These are phyloP conservation scores for Ogataea parapolymorpha DNA, from an alignment of 805 yeast species.

Conservation along the genomic window DNA sequence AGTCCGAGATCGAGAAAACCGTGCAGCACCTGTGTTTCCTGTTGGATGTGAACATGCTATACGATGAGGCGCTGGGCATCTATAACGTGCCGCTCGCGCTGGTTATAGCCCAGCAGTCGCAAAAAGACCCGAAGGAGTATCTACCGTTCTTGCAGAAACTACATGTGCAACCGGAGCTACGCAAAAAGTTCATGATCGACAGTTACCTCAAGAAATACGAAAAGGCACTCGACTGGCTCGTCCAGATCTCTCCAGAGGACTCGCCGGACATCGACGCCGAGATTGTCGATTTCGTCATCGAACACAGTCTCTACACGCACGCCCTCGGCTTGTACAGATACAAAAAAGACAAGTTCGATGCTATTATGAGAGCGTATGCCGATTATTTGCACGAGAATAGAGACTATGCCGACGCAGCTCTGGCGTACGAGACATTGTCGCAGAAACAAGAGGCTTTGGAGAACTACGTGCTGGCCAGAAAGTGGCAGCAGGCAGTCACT, in stretches of 20 bases:
- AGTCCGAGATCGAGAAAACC: conserved; percentile 51
- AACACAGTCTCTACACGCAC: conserved; percentile 63
- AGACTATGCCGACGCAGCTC: conserved; percentile 70
- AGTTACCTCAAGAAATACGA: conserved; percentile 64
- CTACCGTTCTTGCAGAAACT: conserved; percentile 84
- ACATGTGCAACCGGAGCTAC: conserved; percentile 60
- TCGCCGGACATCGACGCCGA: conserved; percentile 44
- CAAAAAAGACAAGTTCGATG: conserved; percentile 50
- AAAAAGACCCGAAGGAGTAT: conserved; percentile 96
- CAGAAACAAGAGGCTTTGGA: conserved; percentile 60
- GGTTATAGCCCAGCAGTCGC: conserved; percentile 90
- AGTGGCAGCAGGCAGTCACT: conserved; percentile 83
- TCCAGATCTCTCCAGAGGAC: conserved; percentile 41
- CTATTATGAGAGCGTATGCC: conserved; percentile 62
- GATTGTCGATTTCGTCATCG: conserved; percentile 62
- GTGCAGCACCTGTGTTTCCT: conserved; percentile 86
- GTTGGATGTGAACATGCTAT: conserved; percentile 82
- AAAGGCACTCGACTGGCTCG: conserved; percentile 67
- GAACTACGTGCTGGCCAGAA: conserved; percentile 63
- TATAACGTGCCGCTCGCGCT: conserved; percentile 81
- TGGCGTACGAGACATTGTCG: conserved; percentile 68
- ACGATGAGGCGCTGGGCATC: conserved; percentile 72
- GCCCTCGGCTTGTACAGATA: conserved; percentile 66
- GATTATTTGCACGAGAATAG: conserved; percentile 52
- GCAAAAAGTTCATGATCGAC: conserved; percentile 77